Evolutionary conservation across 1,284 basidiomycete species (phyloP), one percentile per base, ranked within the genome.

Genomic region (Blastosporella zonata): DNA sequence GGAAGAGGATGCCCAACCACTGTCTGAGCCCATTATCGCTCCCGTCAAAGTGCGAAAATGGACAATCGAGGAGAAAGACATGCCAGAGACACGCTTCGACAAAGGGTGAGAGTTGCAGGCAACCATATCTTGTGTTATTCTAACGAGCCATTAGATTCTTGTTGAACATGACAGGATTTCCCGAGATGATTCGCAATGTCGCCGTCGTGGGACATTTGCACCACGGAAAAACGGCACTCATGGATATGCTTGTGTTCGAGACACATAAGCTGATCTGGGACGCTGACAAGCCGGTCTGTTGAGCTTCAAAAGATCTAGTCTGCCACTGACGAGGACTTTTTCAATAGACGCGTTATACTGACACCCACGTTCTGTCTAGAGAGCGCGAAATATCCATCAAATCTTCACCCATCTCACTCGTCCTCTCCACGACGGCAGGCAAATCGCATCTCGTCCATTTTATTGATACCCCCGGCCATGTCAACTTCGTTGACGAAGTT

Each of bases 201-300:
- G 93, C 93, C 51, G 81, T 97, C 21, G 93, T 93, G 3, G 97
- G 97, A 2, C 95, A 98, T 65, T 71, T 99, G 38, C 96, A 99
- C 65, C 97, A 99, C 62, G 97, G 97, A 62, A 99, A 99, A 75
- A 98, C 97, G 0, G 87, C 91, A 0, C 71, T 99, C 34, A 73
- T 99, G 78, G 97, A 99, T 67, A 97, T 97, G 90, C 81, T 99
- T 52, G 85, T 97, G 1, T 90, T 93, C 58, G 94, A 99, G 71
- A 99, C 97, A 0, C 97, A 99, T 70, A 91, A 93, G 67, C 74
- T 99, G 55, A 78, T 86, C 6, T 96, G 93, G 90, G 90, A 97
- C 63, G 83, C 91, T 22, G 93, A 96, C 69, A 78, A 83, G 60
- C 82, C 86, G 60, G 91, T 93, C 55, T 63, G 84, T 75, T 54